Evolutionary conservation across 257 asterid genomes (phyloP), one percentile per base, ranked within the genome.

Genomic region (Catharanthus roseus): DNA sequence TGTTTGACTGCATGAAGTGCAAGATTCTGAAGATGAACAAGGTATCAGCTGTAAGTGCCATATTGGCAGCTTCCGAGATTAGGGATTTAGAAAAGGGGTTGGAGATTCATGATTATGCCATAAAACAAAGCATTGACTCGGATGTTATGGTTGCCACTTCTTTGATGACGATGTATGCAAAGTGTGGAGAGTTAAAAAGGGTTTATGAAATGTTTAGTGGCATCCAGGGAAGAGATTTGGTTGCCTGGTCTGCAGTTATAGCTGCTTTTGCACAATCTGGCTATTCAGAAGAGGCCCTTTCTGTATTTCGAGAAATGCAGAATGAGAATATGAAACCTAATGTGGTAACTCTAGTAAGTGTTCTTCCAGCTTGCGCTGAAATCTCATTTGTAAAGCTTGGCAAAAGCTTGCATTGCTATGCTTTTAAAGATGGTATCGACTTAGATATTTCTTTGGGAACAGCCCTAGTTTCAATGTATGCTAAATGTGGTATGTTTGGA

Each of bases 241-340:
- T 82, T 72, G 76, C 86, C 60, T 82, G 86, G 82, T 79, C 82
- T 3, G 86, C 82, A 38, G 68, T 80, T 53, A 75, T 82, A 72
- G 68, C 86, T 34, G 84, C 82, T 31, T 82, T 82, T 71, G 81
- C 81, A n/a, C 86, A 80, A 70, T 77, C 86, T 33, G 86, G 84
- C 19, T 72, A 72, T 72, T 74, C 74, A 34, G 77, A 72, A 64
- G 86, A 80, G n/a, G 79, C 86, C 8, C 51, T 82, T 44, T 58
- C 67, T 57, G 61, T 80, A 13, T 82, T 82, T 45, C 73, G 80
- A 50, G 81, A 80, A 29, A 82, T 82, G 84, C 82, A 74, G 63
- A 80, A 77, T 36, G 79, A 71, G 71, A 74, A 75, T 34, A 41
- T 56, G 72, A 71, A 66, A 54, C 79, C 86, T 47, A 79, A 56